Percentiles rank a stretch among this genome's conserved stretches.
Conservation (phyloP, 352 stramenopile species). For the Peronospora belbahrii region DNA sequence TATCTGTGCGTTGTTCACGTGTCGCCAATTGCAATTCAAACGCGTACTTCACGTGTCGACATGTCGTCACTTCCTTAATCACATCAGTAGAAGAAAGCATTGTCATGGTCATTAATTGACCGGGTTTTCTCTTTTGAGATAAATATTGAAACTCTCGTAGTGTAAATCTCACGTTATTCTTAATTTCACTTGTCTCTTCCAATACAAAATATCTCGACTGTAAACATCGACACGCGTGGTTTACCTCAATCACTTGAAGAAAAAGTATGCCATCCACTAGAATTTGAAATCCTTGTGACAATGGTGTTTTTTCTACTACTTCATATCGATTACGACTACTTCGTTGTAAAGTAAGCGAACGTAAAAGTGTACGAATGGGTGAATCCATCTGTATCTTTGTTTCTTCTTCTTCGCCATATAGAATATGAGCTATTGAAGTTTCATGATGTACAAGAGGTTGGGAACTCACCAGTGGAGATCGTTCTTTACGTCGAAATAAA, state of each 20-base stretch:
- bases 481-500: constrained; percentile 32
- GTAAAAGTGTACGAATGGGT: constrained; percentile 26
- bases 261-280: constrained; percentile 45
- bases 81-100: constrained; percentile 48
- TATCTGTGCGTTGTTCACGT: constrained; percentile 10
- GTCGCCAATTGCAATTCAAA: constrained; percentile 41
- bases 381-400: constrained; percentile 24
- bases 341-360: constrained; percentile 29
- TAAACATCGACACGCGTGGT: no score
- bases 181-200: constrained; percentile 21
- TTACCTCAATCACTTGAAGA: no score
- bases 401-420: constrained; percentile 30
- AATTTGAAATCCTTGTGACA: constrained; percentile 9
- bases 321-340: background rate
- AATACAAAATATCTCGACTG: constrained; percentile 58
- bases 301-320: background rate
- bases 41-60: constrained; percentile 37
- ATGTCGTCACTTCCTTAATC: constrained; percentile 37
- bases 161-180: constrained; percentile 20
- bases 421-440: background rate
- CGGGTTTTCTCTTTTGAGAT: constrained; percentile 20
- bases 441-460: constrained; percentile 1
- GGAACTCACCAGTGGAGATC: constrained; percentile 4
- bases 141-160: constrained; percentile 47
- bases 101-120: constrained; percentile 32